Evolutionary conservation across 345 rosid genomes (phyloP).

Genomic region (Garcia nutans): DNA sequence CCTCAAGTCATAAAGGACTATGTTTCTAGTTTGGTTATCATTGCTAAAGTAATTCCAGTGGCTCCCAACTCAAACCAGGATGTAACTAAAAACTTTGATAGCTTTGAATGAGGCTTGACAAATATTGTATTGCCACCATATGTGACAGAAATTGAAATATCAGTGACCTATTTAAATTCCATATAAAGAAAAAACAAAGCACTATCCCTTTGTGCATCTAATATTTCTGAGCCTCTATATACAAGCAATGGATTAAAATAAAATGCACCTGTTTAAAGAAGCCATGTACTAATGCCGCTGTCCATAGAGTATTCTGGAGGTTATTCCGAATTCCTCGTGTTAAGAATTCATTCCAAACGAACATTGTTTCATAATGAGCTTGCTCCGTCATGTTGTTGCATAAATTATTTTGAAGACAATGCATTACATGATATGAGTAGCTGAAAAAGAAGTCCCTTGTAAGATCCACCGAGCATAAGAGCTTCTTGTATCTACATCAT

Average conservation of each 20-base stretch:
- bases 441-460: conserved; percentile 97
- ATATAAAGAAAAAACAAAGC: background rate
- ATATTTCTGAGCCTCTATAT: background rate
- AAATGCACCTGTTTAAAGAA: conserved; percentile 83
- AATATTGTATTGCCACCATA: background rate
- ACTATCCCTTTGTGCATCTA: background rate
- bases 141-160: conserved; percentile 1
- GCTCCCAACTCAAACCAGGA: background rate
- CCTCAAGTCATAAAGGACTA: background rate
- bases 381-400: conserved; percentile 41
- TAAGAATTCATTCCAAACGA: conserved; percentile 92
- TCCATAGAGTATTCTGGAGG: conserved; percentile 75
- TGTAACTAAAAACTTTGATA: background rate
- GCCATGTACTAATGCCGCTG: conserved; percentile 91
- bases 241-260: background rate
- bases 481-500: conserved; percentile 90
- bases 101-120: conserved; percentile 1
- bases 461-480: conserved; percentile 86
- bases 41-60: background rate
- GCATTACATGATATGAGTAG: conserved; percentile 84
- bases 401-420: conserved; percentile 81
- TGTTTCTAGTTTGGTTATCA: background rate
- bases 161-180: background rate
- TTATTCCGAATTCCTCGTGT: conserved; percentile 65
- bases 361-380: conserved; percentile 70